Conservation (phyloP, 169 alveolate genomes). For the Cyclospora cayetanensis region DNA sequence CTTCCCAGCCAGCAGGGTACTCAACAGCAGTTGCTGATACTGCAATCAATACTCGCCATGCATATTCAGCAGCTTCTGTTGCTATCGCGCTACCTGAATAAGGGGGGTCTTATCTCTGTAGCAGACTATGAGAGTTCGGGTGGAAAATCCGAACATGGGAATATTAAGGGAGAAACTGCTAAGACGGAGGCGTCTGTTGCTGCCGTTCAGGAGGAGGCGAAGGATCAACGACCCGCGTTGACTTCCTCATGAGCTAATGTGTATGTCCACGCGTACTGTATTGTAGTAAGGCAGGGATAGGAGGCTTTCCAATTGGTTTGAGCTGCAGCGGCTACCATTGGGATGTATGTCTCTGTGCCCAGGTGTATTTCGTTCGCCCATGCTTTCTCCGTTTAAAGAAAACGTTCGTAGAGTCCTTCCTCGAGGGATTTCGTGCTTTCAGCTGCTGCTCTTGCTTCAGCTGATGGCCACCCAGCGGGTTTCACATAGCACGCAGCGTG, state of each 20-base stretch:
- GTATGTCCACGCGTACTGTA: slow-evolving; percentile 44
- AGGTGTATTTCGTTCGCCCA: not conserved
- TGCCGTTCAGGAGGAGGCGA: not conserved
- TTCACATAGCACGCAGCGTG: slow-evolving; percentile 7
- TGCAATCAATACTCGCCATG: slow-evolving; percentile 59
- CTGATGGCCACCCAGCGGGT: not conserved
- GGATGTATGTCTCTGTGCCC: slow-evolving; percentile 40
- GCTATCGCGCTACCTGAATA: slow-evolving; percentile 58
- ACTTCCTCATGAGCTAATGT: not conserved
- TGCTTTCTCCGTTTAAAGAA: slow-evolving; percentile 18
- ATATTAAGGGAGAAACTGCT: slow-evolving; percentile 17
- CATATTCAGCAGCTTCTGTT: slow-evolving; percentile 63
- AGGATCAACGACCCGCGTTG: not conserved
- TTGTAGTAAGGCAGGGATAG: not conserved
- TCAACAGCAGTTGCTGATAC: slow-evolving; percentile 47
- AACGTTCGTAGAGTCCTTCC: not conserved
- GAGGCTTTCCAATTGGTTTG: slow-evolving; percentile 43
- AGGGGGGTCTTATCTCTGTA: not conserved
- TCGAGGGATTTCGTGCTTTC: not conserved
- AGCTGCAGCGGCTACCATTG: slow-evolving; percentile 38
- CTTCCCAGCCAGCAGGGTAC: slow-evolving; percentile 67
- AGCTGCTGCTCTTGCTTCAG: not conserved
- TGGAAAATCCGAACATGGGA: not conserved
- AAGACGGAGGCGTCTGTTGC: not conserved
- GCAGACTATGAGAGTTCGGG: not conserved